phyloP scores from a whole-genome alignment of 768 basidiomycete genomes.

The Termitomyces sp. region DNA sequence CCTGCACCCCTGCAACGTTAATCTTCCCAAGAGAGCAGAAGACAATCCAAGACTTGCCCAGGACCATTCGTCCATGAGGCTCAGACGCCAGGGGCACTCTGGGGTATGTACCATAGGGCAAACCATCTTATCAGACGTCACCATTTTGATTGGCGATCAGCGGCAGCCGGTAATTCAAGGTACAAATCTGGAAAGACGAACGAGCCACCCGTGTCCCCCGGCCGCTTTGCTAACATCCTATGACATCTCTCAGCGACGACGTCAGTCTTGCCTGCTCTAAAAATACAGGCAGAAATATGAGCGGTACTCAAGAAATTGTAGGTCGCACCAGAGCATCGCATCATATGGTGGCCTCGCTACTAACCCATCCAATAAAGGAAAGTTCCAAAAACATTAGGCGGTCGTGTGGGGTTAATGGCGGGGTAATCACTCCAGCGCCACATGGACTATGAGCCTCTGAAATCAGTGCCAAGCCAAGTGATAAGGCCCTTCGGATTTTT shows the following conservation, averaged over 20 bases:
- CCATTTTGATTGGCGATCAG: neutral
- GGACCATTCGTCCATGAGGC: neutral
- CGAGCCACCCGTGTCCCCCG: neutral
- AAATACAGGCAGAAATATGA: neutral
- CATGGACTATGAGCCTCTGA: neutral
- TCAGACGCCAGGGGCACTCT: neutral
- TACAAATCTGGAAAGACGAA: neutral
- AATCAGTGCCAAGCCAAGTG: neutral
- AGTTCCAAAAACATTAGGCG: neutral
- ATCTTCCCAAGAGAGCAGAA: neutral
- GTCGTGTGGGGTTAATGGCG: neutral
- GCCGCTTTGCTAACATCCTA: neutral
- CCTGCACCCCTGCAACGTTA: neutral
- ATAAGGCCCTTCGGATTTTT: neutral
- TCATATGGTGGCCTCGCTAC: neutral
- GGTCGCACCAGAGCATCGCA: neutral
- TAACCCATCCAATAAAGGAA: neutral
- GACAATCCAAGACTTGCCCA: neutral
- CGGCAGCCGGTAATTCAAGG: neutral
- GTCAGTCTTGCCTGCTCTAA: neutral
- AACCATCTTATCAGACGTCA: neutral
- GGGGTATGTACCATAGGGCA: too few relatives aligned
- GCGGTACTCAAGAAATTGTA: neutral
- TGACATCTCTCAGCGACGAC: neutral
- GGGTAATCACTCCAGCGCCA: neutral